Conservation (phyloP, 441 rosid genomes). For the Pelargonium australe region DNA sequence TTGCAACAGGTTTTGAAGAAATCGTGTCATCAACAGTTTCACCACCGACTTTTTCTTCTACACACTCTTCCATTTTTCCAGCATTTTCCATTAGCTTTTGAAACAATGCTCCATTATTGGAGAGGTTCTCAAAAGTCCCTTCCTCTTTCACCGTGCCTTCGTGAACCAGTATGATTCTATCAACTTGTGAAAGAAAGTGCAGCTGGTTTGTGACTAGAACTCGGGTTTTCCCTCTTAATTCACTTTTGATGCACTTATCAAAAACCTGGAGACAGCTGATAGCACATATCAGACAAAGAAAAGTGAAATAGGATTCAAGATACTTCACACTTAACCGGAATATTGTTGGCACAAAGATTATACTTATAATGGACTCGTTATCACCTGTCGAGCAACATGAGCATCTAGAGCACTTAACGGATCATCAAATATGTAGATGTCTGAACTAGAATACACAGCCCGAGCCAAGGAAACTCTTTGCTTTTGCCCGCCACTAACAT, state of each 20-base stretch:
- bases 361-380: too few species aligned
- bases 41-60: conserved; percentile 48
- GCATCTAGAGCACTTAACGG: conserved; percentile 97
- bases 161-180: conserved; percentile 69
- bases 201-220: conserved; percentile 97
- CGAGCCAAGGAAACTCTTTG: conserved; percentile 98
- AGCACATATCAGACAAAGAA: conserved; percentile 21
- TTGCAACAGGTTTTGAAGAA: conserved; percentile 41
- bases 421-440: conserved; percentile 80
- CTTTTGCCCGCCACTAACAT: conserved; percentile 94
- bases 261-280: conserved; percentile 54
- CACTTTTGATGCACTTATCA: conserved; percentile 79
- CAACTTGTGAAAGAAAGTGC: conserved; percentile 91
- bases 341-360: too few species aligned
- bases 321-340: too few species aligned
- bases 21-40: conserved; percentile 32
- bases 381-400: conserved; percentile 86
- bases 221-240: conserved; percentile 70
- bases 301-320: too few species aligned
- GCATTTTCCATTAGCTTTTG: conserved; percentile 96
- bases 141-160: conserved; percentile 84
- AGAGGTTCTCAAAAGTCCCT: conserved; percentile 87
- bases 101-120: conserved; percentile 58
- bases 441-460: conserved; percentile 83
- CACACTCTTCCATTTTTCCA: conserved; percentile 88